Percentiles rank a stretch among this genome's conserved stretches.
phyloP scores from a whole-genome alignment of 2,329 filamentous ascomycete species.

The Trichoderma hamatum region DNA sequence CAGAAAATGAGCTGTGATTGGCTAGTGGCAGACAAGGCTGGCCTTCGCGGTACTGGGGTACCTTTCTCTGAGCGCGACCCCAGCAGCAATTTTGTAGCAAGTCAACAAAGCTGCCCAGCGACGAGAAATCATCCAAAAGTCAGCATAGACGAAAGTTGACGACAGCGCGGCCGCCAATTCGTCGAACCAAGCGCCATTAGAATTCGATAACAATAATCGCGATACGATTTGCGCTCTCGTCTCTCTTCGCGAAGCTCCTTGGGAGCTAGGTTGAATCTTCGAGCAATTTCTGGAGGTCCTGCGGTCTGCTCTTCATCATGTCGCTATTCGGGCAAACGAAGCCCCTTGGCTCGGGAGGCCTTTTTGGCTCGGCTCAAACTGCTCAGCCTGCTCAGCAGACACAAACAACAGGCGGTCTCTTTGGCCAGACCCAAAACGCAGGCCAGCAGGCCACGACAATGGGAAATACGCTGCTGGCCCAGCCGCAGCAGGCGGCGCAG shows the following conservation, averaged over 20 bases:
- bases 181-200: neutral
- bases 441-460: slow-evolving; percentile 45
- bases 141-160: neutral
- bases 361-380: slow-evolving; percentile 46
- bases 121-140: slow-evolving; percentile 11
- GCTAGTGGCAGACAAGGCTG: slow-evolving; percentile 11
- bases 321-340: slow-evolving; percentile 49
- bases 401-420: slow-evolving; percentile 33
- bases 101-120: slow-evolving; percentile 27
- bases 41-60: slow-evolving; percentile 21
- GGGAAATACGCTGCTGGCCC: slow-evolving; percentile 39
- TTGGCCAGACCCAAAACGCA: slow-evolving; percentile 37
- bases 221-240: neutral
- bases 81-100: slow-evolving; percentile 27
- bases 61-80: slow-evolving; percentile 23
- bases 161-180: neutral
- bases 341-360: slow-evolving; percentile 37
- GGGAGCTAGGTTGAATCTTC: slow-evolving; percentile 27
- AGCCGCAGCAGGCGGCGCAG: slow-evolving; percentile 47
- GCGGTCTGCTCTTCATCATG: slow-evolving; percentile 32
- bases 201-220: neutral
- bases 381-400: slow-evolving; percentile 38
- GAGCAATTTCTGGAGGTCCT: slow-evolving; percentile 7
- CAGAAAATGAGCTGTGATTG: slow-evolving; percentile 12
- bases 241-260: slow-evolving; percentile 17